phyloP scores from a whole-genome alignment of 805 yeast genomes.

The Candida dajiaensis region DNA sequence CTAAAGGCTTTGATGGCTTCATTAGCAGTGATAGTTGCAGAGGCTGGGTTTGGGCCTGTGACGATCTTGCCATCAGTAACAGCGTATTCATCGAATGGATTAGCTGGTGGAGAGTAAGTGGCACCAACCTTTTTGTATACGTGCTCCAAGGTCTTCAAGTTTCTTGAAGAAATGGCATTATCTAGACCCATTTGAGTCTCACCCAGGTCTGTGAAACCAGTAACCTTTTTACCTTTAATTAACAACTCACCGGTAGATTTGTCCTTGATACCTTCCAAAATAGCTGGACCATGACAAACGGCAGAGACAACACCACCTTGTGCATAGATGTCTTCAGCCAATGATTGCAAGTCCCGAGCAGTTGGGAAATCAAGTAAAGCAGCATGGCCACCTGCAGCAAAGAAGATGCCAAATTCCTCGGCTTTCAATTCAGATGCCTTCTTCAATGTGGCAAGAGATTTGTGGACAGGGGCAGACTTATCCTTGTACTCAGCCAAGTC shows the following conservation, averaged over 20 bases:
- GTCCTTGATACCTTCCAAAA: constrained; percentile 45
- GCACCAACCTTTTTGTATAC: constrained; percentile 37
- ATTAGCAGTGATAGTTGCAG: constrained; percentile 44
- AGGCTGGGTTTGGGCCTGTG: constrained; percentile 63
- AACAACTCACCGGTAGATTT: constrained; percentile 36
- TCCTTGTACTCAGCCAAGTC: constrained; percentile 38
- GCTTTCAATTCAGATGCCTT: constrained; percentile 44
- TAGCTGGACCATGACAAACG: constrained; percentile 65
- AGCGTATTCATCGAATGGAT: constrained; percentile 46
- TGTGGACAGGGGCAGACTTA: constrained; percentile 32
- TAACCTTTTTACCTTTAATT: constrained; percentile 46
- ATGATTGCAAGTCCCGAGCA: constrained; percentile 38
- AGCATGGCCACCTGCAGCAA: constrained; percentile 66
- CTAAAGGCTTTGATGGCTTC: constrained; percentile 27
- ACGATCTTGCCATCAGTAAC: constrained; percentile 53
- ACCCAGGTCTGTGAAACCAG: constrained; percentile 54
- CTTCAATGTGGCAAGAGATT: constrained; percentile 34
- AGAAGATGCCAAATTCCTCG: constrained; percentile 45
- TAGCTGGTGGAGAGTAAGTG: constrained; percentile 37
- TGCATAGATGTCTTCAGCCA: constrained; percentile 42
- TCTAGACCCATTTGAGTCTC: constrained; percentile 30
- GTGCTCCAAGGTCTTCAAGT: constrained; percentile 33
- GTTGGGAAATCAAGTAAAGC: constrained; percentile 51
- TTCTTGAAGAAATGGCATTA: constrained; percentile 20
- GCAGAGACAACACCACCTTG: constrained; percentile 54